Evolutionary conservation across 2,329 filamentous ascomycete genomes (phyloP).

Genomic region (Proliferodiscus dingleyae): DNA sequence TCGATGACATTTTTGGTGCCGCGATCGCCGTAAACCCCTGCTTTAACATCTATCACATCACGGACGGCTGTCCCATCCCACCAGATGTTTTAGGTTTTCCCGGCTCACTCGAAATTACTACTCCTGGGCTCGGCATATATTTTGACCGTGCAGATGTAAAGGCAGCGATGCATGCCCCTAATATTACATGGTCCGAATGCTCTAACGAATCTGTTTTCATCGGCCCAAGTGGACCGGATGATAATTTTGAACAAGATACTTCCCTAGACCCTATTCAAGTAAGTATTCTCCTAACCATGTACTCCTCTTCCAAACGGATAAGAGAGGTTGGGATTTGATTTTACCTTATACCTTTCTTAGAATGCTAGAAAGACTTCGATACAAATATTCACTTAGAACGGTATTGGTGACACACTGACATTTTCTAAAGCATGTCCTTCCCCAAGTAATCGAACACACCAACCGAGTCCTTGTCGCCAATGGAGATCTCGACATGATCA

Average conservation of each 20-base stretch:
- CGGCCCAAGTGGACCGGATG: too few relatives aligned
- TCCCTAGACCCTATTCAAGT: too few relatives aligned
- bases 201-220: too few relatives aligned
- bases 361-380: too few relatives aligned
- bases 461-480: constrained; percentile 55
- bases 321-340: too few relatives aligned
- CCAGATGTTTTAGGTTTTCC: constrained; percentile 28
- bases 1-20: constrained; percentile 43
- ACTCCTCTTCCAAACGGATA: too few relatives aligned
- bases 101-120: too few relatives aligned
- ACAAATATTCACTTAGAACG: too few relatives aligned
- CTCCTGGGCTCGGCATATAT: constrained; percentile 53
- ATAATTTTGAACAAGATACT: too few relatives aligned
- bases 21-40: constrained; percentile 51
- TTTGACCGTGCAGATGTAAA: constrained; percentile 60
- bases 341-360: too few relatives aligned
- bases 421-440: constrained; percentile 48
- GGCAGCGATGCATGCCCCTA: constrained; percentile 52
- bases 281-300: too few relatives aligned
- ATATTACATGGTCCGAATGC: too few relatives aligned
- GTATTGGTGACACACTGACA: constrained; percentile 20
- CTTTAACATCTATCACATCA: constrained; percentile 60
- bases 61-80: constrained; percentile 38
- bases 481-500: constrained; percentile 56
- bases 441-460: constrained; percentile 55